Percentiles rank a stretch among this genome's conserved stretches.
phyloP scores from a whole-genome alignment of 306 rosid genomes.

The Prunus mira region DNA sequence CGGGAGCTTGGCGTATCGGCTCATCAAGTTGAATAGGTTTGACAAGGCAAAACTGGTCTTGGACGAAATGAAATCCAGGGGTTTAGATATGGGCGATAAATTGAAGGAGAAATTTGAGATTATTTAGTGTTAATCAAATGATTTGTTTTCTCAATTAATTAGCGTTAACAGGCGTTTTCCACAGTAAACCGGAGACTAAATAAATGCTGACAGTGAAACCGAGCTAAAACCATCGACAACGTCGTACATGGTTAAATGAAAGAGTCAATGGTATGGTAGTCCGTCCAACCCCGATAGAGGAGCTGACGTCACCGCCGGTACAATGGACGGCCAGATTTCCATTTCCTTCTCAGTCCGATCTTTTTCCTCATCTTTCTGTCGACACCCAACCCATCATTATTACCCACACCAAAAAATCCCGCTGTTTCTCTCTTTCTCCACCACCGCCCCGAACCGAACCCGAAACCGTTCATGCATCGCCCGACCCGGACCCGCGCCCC shows the following conservation, averaged over 20 bases:
- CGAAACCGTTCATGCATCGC: conserved; percentile 18
- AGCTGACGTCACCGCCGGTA: conserved; percentile 52
- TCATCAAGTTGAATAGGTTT: conserved; percentile 27
- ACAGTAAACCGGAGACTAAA: neutral
- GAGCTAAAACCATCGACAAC: neutral
- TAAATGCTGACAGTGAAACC: neutral
- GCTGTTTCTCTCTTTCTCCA: neutral
- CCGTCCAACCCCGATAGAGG: conserved; percentile 25
- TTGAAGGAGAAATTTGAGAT: conserved; percentile 25
- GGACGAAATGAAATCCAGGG: conserved; percentile 46
- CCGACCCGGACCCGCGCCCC: conserved; percentile 19
- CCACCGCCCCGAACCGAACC: conserved; percentile 3
- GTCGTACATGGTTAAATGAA: neutral
- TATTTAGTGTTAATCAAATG: neutral
- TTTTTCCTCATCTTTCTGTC: neutral
- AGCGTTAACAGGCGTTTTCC: neutral
- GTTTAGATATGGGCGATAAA: conserved; percentile 34
- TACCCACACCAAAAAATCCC: neutral
- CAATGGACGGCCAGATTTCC: conserved; percentile 37
- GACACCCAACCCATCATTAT: neutral
- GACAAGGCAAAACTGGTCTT: conserved; percentile 41
- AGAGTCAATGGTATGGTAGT: neutral
- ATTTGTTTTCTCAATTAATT: too few relatives aligned
- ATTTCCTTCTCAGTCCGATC: neutral
- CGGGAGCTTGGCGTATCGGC: conserved; percentile 43